Evolutionary conservation across 495 filamentous ascomycete species (phyloP), one percentile per base, ranked within the genome.

Genomic region (Bathelium albidoporum): DNA sequence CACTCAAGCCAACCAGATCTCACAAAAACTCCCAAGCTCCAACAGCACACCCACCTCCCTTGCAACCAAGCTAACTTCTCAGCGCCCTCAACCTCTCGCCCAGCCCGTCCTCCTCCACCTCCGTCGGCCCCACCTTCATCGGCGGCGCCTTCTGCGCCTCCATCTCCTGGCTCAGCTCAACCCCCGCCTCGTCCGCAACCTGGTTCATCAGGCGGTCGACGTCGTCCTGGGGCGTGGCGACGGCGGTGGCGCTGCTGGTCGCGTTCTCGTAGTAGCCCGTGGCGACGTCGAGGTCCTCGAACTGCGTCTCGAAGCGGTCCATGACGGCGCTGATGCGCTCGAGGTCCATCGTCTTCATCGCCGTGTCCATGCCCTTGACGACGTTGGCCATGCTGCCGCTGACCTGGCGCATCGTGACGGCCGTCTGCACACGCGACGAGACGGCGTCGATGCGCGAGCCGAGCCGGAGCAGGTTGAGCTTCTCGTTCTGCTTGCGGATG

Each of bases 181-280:
- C 77, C 31, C 89, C 89, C 18, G 87, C 88, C 73, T 92, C 89
- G 74, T 93, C 89, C 60, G 89, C 89, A 9, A 90, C 84, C 78
- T 91, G 87, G 62, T 79, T 82, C 72, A 92, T 87, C 67, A 93
- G 72, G 64, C 88, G 81, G 74, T 93, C 89, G 12, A 93, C 89
- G 68, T 89, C 88, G 60, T 91, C 89, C 69, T 92, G 89, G 63
- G 88, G 88, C 44, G 89, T 89, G 61, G 83, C 86, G 29, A 87
- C 82, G 14, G 87, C 86, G 0, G 89, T 91, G 55, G 85, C 85
- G 49, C 82, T 82, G 10, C 84, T 83, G 55, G 89, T 91, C 45
- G 89, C 89, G 71, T 89, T 90, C 74, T 91, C 87, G 77, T 91
- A 91, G 75, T 90, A 90, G 28, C 85, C 86, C 59, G 87, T 90